Percentiles rank a stretch among this genome's conserved stretches.
Evolutionary conservation across 306 rosid species (phyloP).

Genomic region (Biancaea sappan): DNA sequence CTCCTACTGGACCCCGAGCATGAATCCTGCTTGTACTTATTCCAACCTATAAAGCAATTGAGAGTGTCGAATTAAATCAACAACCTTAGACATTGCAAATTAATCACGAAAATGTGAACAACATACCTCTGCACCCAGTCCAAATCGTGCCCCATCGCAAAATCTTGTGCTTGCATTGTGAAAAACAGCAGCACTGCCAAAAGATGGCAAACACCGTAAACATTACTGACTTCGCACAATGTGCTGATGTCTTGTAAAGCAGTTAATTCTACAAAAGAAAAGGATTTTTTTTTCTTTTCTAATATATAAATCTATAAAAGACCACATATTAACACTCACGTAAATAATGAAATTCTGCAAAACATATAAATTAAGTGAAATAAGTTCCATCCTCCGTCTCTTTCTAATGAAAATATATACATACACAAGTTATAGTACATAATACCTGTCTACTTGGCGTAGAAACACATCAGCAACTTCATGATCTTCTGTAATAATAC

Average conservation of each 20-base stretch:
- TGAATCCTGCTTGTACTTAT: conserved; percentile 97
- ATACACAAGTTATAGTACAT: not conserved
- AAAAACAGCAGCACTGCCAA: conserved; percentile 93
- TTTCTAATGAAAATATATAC: not conserved
- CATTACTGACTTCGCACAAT: conserved; percentile 1
- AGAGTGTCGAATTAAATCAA: conserved; percentile 14
- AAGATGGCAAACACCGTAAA: conserved; percentile 16
- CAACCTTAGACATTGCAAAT: conserved; percentile 13
- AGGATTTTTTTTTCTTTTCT: not conserved
- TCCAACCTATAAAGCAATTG: conserved; percentile 67
- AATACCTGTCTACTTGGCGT: conserved; percentile 86
- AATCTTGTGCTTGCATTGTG: conserved; percentile 98
- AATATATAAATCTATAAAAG: not conserved
- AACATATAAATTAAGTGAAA: not conserved
- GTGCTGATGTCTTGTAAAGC: not conserved
- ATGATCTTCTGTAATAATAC: conserved; percentile 76
- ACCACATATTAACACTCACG: not conserved
- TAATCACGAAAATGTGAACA: not conserved
- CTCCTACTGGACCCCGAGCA: conserved; percentile 99
- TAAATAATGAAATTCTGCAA: not conserved
- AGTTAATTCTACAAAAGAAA: not conserved
- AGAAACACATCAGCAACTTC: conserved; percentile 72
- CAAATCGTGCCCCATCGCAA: conserved; percentile 95
- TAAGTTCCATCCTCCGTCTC: not conserved
- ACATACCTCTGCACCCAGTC: conserved; percentile 96